phyloP scores from a whole-genome alignment of 306 rosid species.

The Quercus bicolor region DNA sequence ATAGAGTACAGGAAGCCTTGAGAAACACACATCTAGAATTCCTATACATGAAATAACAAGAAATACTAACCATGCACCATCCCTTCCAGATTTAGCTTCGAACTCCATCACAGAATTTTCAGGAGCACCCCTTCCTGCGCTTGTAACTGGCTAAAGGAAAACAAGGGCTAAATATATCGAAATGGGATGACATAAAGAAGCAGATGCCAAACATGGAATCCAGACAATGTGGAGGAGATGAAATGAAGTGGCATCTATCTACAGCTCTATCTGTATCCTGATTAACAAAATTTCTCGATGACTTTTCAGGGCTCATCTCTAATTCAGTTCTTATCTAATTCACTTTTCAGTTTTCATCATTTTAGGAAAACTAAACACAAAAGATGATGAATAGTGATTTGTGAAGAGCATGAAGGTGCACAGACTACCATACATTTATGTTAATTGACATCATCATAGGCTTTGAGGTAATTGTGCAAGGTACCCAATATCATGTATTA shows the following conservation, averaged over 20 bases:
- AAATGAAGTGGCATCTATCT: neutral
- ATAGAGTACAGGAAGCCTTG: slow-evolving; percentile 9
- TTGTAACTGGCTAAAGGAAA: slow-evolving; percentile 49
- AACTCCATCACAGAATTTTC: slow-evolving; percentile 75
- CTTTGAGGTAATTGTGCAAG: neutral
- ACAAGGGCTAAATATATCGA: slow-evolving; percentile 17
- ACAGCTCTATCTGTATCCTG: neutral
- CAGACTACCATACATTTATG: neutral
- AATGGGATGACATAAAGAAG: slow-evolving; percentile 10
- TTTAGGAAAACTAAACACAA: neutral
- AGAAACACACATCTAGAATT: slow-evolving; percentile 9
- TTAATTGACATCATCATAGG: neutral
- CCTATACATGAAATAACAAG: slow-evolving; percentile 25
- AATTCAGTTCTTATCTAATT: neutral
- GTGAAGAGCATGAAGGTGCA: neutral
- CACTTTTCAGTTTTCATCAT: neutral
- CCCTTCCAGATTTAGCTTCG: slow-evolving; percentile 98
- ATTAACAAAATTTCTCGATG: neutral
- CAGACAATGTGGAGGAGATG: neutral
- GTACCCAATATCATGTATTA: neutral
- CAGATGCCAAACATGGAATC: slow-evolving; percentile 6
- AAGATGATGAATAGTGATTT: neutral
- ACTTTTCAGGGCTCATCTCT: neutral
- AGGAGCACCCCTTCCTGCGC: slow-evolving; percentile 51
- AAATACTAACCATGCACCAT: slow-evolving; percentile 92